Base-by-base conservation (phyloP, 208 protist genomes). In the Novymonas esmeraldas region DNA sequence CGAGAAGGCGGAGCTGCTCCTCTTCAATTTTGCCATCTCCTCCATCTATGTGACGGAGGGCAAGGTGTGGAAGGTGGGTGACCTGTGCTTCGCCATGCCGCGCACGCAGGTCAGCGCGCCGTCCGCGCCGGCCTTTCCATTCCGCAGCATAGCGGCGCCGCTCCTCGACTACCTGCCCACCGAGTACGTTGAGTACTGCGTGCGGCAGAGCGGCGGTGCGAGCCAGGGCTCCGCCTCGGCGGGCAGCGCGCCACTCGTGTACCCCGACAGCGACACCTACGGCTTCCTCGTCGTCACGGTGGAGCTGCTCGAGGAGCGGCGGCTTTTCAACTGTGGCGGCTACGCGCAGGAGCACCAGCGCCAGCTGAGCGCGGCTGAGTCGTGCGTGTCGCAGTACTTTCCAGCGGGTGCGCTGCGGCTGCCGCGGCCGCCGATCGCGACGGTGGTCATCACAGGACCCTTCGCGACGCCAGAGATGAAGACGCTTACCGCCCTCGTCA, bases 231-330 rank as follows among this genome's bases (percentile, higher is more conserved):
- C 55, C 45, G 62, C 63, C 26, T 36, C 18, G 13, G 52, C n/a
- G 4, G 44, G 16, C 18, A 7, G 16, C 1, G 33, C 65, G 16
- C 73, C 78, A 31, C 69, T 78, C 9, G 69, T 72, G 16, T 68
- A 79, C 31, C 78, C 81, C 2, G 78, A 91, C 46, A 86, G 70
- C 56, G 81, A 88, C 67, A 68, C 86, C 1, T 88, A 81, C 68
- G 52, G 68, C 29, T 88, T 91, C 68, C 51, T 91, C 4, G 39
- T 91, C 20, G 66, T 84, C 18, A 70, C 71, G 26, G 66, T 62
- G 26, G 78, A 85, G 51, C 70, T 83, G 18, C 50, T 90, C 6
- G 72, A 71, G n/a, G 44, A 59, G 33, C 65, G 49, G 52, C 64
- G 61, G 4, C 45, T 80, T 29, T 78, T 83, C 48, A 75, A 70